Evolutionary conservation across 257 asterid species (phyloP), one percentile per base, ranked within the genome.

Genomic region (Salvia rosmarinus): DNA sequence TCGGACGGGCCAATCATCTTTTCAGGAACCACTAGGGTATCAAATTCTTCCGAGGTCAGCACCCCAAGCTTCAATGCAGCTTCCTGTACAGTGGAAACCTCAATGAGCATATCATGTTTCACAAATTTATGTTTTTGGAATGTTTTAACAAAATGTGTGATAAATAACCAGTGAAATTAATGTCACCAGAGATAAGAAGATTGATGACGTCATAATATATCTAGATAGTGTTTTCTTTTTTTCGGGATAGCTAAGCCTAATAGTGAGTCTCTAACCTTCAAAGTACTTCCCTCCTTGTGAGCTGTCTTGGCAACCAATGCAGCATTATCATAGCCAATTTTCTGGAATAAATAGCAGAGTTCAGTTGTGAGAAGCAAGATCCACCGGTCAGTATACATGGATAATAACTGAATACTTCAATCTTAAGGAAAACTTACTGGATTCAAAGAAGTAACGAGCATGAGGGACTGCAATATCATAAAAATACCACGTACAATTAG

Each of bases 301-400:
- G 99, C 99, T 55, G 90, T 91, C 87, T 94, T 94, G 85, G 99
- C 99, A 60, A 89, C 98, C 62, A 90, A 83, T 16, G 99, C 99
- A 59, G 99, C 98, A 76, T 89, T 91, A 70, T 95, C 99, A 10
- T 89, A 95, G 52, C 99, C 99, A 43, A 95, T 91, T 95, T 91
- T 95, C 99, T 91, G 80, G 60, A 74, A 77, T 37, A 71, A 67
- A 57, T 51, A 83, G 60, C 40, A 68, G 19, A 71, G 12, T 52
- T 75, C 37, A 59, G 68, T 71, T 35, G 44, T 6, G 25, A 66
- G 64, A 37, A 51, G 66, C 10, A 55, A 37, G 9, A 23, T 70
- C n/a, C 44, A 70, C 28, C 47, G 49, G 73, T 28, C 17, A 30
- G 10, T 47, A 55, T 7, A 56, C 13, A n/a, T 20, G 9, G 6